A percentile compares a stretch with the other conserved stretches of the same genome.
These are phyloP conservation scores for Chaetomium fimeti DNA, from an alignment of 495 filamentous ascomycete genomes.

Conservation along the genomic window DNA sequence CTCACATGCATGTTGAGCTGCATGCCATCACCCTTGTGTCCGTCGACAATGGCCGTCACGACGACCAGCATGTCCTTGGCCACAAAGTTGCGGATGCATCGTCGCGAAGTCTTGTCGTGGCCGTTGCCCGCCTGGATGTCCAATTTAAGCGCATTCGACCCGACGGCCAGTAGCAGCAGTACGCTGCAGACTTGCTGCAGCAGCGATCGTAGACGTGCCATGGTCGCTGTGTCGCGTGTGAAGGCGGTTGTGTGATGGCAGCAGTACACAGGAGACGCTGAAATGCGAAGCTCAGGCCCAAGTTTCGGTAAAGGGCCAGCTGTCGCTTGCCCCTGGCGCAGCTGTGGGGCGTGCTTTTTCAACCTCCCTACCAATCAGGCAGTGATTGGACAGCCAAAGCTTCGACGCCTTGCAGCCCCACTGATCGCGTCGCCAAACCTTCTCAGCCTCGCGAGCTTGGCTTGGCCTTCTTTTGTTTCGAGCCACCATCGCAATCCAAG, in stretches of 20 bases:
- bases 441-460: slow-evolving; percentile 34
- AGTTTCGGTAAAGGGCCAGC: slow-evolving; percentile 28
- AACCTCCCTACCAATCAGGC: slow-evolving; percentile 27
- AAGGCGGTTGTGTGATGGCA: slow-evolving; percentile 15
- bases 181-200: slow-evolving; percentile 49
- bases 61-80: slow-evolving; percentile 92
- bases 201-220: slow-evolving; percentile 41
- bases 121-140: slow-evolving; percentile 71
- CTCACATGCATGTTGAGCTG: slow-evolving; percentile 92
- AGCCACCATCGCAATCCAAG: neutral
- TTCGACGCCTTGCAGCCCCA: slow-evolving; percentile 24
- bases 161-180: slow-evolving; percentile 56
- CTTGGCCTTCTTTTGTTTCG: slow-evolving; percentile 14
- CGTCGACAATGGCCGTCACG: slow-evolving; percentile 87
- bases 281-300: neutral
- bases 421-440: slow-evolving; percentile 9
- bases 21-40: slow-evolving; percentile 88
- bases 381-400: neutral
- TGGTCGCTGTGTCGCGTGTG: slow-evolving; percentile 25
- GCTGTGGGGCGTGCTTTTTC: neutral
- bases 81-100: slow-evolving; percentile 98
- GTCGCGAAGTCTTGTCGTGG: slow-evolving; percentile 58
- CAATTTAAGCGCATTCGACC: slow-evolving; percentile 83
- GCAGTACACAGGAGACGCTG: neutral
- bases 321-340: slow-evolving; percentile 38